phyloP scores from a whole-genome alignment of 176 grass and related monocot species.

The Coix lacrymajobi region DNA sequence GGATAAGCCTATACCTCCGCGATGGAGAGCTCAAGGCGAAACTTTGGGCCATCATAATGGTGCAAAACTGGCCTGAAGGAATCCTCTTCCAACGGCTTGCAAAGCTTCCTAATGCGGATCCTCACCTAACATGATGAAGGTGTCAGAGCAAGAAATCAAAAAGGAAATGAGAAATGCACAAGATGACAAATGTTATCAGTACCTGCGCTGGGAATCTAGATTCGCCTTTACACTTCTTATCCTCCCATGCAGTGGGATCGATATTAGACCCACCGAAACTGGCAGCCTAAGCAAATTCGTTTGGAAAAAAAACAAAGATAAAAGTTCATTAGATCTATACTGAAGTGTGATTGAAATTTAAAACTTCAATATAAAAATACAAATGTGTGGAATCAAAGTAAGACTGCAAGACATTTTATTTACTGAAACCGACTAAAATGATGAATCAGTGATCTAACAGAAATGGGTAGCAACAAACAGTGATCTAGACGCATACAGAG shows the following conservation, averaged over 20 bases:
- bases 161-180: constrained; percentile 8
- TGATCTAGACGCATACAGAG: background rate
- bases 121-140: constrained; percentile 62
- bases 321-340: background rate
- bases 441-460: background rate
- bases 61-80: constrained; percentile 95
- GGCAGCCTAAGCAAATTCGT: constrained; percentile 49
- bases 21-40: constrained; percentile 97
- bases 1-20: constrained; percentile 53
- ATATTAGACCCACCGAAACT: constrained; percentile 99
- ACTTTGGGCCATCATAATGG: constrained; percentile 97
- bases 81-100: constrained; percentile 98
- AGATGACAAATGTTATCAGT: background rate
- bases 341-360: background rate
- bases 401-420: background rate
- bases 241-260: constrained; percentile 96
- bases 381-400: background rate
- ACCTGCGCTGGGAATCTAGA: constrained; percentile 97
- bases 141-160: constrained; percentile 28
- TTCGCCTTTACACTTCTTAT: constrained; percentile 98
- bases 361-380: background rate
- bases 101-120: constrained; percentile 82
- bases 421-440: background rate
- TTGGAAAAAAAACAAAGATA: background rate
- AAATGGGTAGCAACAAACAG: background rate